Base-by-base conservation (phyloP, 176 grass and related monocot genomes). In the Cymbopogon citratus region DNA sequence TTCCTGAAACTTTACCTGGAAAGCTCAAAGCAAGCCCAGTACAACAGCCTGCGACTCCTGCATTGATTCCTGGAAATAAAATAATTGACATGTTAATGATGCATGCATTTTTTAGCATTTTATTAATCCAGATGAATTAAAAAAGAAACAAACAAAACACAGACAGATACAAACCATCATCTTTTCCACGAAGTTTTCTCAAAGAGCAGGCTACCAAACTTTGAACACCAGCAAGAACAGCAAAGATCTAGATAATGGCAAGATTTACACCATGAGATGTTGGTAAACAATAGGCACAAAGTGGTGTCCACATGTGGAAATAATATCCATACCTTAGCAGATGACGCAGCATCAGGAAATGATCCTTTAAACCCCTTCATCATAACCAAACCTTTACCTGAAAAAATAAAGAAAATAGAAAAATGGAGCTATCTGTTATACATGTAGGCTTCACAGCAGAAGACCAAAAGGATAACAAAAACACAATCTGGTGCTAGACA, bases 21-120 rank as follows among this genome's bases (percentile, higher is more conserved):
- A 94, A 94, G 79, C 92, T 91, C 78, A 94, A 31, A 83, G 92
- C 92, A 91, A 91, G 81, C 10, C 92, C 92, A 80, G 92, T 94
- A 52, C 92, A 94, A 56, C 92, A 94, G 68, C 92, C 92, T 39
- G 92, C 92, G 63, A 94, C 77, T 80, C 92, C 92, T 54, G 92
- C 92, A 69, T 94, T 94, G 75, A 94, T 87, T 80, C 88, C 92
- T 91, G 77, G 36, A 76, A 71, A 76, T 49, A 81, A 70, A 66
- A 86, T 15, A 63, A 74, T 28, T 8, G 19, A 78, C 62, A 85
- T 21, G 45, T 77, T 61, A 27, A 61, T 60, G 54, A 70, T 59
- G 54, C 59, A 24, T 60, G 9, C 9, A 12, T 12, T 11, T 57
- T 60, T 57, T 51, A 11, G 3, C 51, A 41, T 39, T 68, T 45